phyloP scores from a whole-genome alignment of 106 monocot genomes.

The Vanilla planifolia region DNA sequence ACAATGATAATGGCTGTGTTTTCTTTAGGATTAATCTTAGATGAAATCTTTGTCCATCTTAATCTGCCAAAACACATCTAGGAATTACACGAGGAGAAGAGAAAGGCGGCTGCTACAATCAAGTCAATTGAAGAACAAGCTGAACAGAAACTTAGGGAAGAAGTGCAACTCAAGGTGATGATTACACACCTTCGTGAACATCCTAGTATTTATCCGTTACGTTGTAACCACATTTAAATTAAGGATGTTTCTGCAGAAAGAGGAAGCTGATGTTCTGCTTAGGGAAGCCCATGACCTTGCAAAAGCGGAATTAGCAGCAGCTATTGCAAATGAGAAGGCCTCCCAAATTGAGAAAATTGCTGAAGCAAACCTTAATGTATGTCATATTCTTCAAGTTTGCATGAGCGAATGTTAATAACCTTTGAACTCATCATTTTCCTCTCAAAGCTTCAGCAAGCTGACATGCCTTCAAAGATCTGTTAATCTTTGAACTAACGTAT shows the following conservation, averaged over 20 bases:
- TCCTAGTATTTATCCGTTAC: background rate
- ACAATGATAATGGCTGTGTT: background rate
- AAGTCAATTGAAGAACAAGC: conserved; percentile 80
- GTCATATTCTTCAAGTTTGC: conserved; percentile 1
- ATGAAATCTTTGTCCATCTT: conserved; percentile 7
- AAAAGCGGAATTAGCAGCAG: conserved; percentile 80
- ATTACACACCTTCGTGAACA: background rate
- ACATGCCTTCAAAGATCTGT: background rate
- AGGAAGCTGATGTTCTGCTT: conserved; percentile 44
- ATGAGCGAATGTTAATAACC: conserved; percentile 3
- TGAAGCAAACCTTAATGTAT: conserved; percentile 92
- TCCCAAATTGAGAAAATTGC: conserved; percentile 87
- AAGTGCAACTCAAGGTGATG: conserved; percentile 72
- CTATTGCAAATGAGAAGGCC: conserved; percentile 80
- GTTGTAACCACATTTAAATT: background rate
- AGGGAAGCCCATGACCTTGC: conserved; percentile 61
- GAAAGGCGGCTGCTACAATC: conserved; percentile 53
- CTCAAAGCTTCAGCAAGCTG: background rate
- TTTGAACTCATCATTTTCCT: background rate
- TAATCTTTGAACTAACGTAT: background rate
- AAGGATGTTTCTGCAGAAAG: conserved; percentile 43
- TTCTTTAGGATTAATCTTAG: background rate
- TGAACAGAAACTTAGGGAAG: conserved; percentile 69
- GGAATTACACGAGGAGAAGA: conserved; percentile 89
- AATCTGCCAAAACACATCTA: conserved; percentile 21